Evolutionary conservation across 2,329 filamentous ascomycete genomes (phyloP), one percentile per base, ranked within the genome.

Genomic region (Penicillium sp.): DNA sequence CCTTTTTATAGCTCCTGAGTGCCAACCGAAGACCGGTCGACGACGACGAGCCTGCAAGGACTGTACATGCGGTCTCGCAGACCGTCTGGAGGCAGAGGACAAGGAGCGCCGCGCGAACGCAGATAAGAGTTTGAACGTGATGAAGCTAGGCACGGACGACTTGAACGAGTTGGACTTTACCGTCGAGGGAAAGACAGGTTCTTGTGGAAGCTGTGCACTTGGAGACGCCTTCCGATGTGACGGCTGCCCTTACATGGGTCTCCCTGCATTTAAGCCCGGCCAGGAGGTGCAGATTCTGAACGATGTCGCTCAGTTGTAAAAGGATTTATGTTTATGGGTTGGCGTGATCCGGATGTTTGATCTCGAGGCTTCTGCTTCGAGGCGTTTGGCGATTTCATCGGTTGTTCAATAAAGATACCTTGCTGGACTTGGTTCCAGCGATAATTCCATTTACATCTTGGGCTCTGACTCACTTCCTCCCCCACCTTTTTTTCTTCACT

Each of bases 11-110:
- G 92, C 94, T 46, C 82, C 87, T 24, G 90, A 95, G 69, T 99
- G 94, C 72, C 84, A 86, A 53, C 92, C 92, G 43, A 90, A 94
- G 74, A 81, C 86, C 40, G 90, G 64, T 22, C 61, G 89, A 52
- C 95, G 92, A 62, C 87, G 92, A 49, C 86, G 92, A 56, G 91
- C 94, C 51, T 99, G 94, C 80, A 97, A 99, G 76, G 94, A 99
- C 77, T 99, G 94, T 78, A 92, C 89, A 8, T 99, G 94, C 69
- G 94, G 94, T 45, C 84, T 99, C 24, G 90, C 92, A 22, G 84
- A 94, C 70, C 85, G 87, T 55, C 75, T 97, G 45, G 88, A 90
- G 63, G 87, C 86, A n/a, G 90, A 97, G 76, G 94, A 97, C 72
- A 79, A 78, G 39, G 80, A 80, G 7, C 85, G 84, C 65, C 81